Conservation (phyloP, 2,329 filamentous ascomycete species). For the Sarocladium oryzae region DNA sequence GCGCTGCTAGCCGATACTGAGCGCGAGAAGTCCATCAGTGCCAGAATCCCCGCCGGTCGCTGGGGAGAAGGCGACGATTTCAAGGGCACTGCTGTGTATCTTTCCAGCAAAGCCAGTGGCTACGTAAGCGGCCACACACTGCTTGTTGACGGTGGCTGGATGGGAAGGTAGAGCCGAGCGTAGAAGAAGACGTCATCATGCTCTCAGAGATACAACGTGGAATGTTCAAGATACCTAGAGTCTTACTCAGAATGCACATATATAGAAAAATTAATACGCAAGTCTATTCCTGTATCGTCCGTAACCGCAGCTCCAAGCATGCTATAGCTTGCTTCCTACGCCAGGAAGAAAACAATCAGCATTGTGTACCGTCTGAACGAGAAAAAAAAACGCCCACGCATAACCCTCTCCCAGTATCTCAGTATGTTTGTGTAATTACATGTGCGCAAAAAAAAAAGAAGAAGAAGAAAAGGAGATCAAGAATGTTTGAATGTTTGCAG, state of each 20-base stretch:
- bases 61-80: conserved; percentile 86
- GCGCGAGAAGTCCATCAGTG: conserved; percentile 66
- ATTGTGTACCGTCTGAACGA: neutral
- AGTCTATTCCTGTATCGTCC: conserved; percentile 7
- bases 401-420: neutral
- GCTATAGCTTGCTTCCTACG: conserved; percentile 24
- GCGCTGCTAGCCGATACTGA: conserved; percentile 68
- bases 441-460: no score
- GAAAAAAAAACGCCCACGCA: neutral
- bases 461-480: no score
- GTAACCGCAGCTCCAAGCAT: conserved; percentile 2
- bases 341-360: conserved; percentile 15
- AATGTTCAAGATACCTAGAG: no score
- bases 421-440: no score
- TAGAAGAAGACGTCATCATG: no score
- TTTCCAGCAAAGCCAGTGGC: conserved; percentile 68
- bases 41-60: conserved; percentile 73
- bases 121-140: conserved; percentile 80
- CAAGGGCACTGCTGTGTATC: conserved; percentile 71
- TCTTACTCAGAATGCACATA: neutral
- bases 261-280: neutral
- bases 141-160: conserved; percentile 87
- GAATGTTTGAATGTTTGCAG: no score
- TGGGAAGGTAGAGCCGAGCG: conserved; percentile 62
- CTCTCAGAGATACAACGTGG: no score